Percentiles rank a stretch among this genome's conserved stretches.
Evolutionary conservation across 768 basidiomycete genomes (phyloP).

Genomic region (Pleurotus tuber-regium): DNA sequence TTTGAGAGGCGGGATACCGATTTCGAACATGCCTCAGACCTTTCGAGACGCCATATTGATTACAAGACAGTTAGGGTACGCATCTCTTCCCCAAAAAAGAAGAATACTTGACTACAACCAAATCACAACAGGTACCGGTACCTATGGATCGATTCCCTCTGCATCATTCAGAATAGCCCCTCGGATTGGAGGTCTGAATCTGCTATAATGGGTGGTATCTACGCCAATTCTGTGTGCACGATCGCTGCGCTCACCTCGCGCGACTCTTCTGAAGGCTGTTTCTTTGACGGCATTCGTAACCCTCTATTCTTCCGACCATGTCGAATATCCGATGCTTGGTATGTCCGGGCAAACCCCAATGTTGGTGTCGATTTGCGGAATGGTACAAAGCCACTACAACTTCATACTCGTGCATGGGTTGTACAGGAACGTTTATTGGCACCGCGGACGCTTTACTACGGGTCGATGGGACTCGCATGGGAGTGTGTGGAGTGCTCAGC

Average conservation of each 20-base stretch:
- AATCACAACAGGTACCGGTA: background rate
- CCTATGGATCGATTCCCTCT: constrained; percentile 7
- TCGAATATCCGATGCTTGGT: background rate
- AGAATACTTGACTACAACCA: background rate
- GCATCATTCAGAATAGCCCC: constrained; percentile 1
- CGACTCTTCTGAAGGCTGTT: background rate
- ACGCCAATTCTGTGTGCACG: background rate
- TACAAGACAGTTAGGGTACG: background rate
- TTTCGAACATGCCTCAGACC: background rate
- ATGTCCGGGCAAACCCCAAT: background rate
- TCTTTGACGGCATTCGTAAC: background rate
- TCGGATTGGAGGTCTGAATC: background rate
- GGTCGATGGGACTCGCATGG: background rate
- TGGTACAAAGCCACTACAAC: background rate
- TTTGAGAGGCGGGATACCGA: background rate
- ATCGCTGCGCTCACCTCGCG: background rate
- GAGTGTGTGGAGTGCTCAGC: background rate
- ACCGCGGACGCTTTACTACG: background rate
- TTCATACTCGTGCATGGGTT: background rate
- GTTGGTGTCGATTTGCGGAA: background rate
- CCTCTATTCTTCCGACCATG: background rate
- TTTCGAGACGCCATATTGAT: background rate
- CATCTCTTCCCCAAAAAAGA: background rate
- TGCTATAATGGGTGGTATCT: background rate
- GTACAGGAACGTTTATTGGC: background rate